Evolutionary conservation across 768 basidiomycete species (phyloP), one percentile per base, ranked within the genome.

Genomic region (Russula sp.): DNA sequence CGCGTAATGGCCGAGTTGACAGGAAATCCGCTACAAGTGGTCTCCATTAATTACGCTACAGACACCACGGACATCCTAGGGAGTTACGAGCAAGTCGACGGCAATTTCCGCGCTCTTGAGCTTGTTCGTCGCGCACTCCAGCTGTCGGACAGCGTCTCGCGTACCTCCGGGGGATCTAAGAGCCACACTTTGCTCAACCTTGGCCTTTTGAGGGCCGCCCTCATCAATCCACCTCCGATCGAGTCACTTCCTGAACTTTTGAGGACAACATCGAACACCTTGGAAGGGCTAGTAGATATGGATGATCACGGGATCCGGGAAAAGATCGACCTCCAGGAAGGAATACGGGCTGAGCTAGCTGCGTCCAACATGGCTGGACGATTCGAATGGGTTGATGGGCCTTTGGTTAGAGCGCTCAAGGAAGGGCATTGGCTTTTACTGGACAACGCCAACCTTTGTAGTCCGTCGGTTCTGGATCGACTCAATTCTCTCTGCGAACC

Each of bases 351-450:
- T 5, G 72, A 69, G 58, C 42, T 79, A 34, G 58, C 68, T 63
- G 62, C 69, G 26, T 63, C 70, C 16, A 73, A 76, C 6, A 68
- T 70, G 16, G 73, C 73, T 11, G 85, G 88, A 40, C 83, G 81
- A 18, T 97, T 99, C 71, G 90, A 92, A 71, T 99, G 97, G 97
- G 80, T 94, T 3, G 96, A 99, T 73, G 97, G 97, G 0, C 92
- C 94, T 10, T 80, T 99, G 32, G 80, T 97, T 54, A 81, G 78
- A 53, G 94, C 97, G 2, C 84, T 98, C 79, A 91, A 88, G 72
- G 76, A 79, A 11, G 97, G 97, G 3, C 81, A 88, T 70, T 98
- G 97, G 95, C 76, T 96, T 51, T 77, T 97, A 50, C 81, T 99
- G 60, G 93, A 97, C 67, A 89, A 87, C 61, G 95, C 97, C 50